Evolutionary conservation across 2,329 filamentous ascomycete genomes (phyloP).

Genomic region (Ophiosphaerella herpotricha): DNA sequence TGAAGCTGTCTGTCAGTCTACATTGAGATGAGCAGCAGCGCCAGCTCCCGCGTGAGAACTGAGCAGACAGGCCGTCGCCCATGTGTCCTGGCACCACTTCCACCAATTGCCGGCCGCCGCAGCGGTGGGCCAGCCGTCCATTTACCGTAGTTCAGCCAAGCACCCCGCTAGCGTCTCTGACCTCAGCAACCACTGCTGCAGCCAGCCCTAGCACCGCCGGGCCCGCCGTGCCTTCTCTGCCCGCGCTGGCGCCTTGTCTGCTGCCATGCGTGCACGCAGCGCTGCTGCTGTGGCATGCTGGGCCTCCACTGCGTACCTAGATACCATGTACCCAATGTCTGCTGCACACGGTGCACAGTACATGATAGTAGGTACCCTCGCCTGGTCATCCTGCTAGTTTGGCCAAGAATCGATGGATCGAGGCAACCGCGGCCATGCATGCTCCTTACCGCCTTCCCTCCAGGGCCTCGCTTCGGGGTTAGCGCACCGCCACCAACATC

Average conservation of each 20-base stretch:
- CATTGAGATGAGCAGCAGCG: background rate
- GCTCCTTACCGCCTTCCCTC: constrained; percentile 23
- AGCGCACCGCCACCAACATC: background rate
- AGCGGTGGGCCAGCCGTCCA: too few species aligned
- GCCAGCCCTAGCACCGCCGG: background rate
- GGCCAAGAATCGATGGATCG: constrained; percentile 1
- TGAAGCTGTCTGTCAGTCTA: background rate
- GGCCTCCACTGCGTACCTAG: too few species aligned
- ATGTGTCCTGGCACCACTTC: background rate
- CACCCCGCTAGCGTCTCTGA: constrained; percentile 1
- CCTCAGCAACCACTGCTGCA: background rate
- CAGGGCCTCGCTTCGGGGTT: constrained; percentile 11
- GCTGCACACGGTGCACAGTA: too few species aligned
- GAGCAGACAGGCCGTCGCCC: too few species aligned
- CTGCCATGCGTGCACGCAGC: too few species aligned
- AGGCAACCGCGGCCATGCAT: constrained; percentile 3
- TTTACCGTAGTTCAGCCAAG: background rate
- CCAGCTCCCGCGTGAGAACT: background rate
- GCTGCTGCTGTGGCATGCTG: too few species aligned
- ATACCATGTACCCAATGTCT: too few species aligned
- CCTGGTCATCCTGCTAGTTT: background rate
- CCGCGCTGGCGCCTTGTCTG: too few species aligned
- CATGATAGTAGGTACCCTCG: too few species aligned
- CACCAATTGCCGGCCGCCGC: background rate
- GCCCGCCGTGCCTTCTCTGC: background rate